Base-by-base conservation (phyloP, 306 rosid species). In the Psophocarpus tetragonolobus region DNA sequence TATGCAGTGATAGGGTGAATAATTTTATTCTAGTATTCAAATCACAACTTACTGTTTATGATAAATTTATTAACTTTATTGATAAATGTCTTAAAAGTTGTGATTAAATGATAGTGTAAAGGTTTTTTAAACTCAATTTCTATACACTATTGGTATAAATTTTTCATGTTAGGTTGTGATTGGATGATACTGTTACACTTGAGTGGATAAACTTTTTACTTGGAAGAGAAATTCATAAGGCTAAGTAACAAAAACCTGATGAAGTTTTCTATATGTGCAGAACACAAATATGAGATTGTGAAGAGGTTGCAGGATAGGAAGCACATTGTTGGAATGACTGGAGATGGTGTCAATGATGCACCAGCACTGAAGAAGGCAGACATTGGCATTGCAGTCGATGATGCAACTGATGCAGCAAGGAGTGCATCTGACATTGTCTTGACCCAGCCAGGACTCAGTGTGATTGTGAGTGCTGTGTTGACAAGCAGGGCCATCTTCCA, bases 401-500 rank as follows among this genome's bases (percentile, higher is more conserved):
- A 90, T 77, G 97, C 97, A 77, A 92, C 97, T 17, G 96, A 92
- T 12, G 97, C 97, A 5, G 97, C 97, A 26, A 81, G 97, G 71
- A 70, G 93, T 79, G 97, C 97, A n/a, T 90, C 97, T 0, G 97
- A 92, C 78, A 92, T 92, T 70, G 97, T 92, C 30, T 81, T 92
- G 71, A 92, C 97, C 0, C 89, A 92, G 81, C 96, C 97, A 30
- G 97, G 97, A 12, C 77, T 92, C 39, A 90, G 97, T 74, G 97
- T 92, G 73, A 92, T 92, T 24, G 83, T 92, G 51, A 81, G 96
- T 72, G 97, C 97, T 1, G 96, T 92, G 32, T 72, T 92, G 78
- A 92, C 97, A 50, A 92, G 97, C 79, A 88, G 96, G 74, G 96
- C 97, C 64, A 92, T 92, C 84, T 92, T 92, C 84, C 97, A 92